A percentile compares a stretch with the other conserved stretches of the same genome.
phyloP scores from a whole-genome alignment of 2,329 filamentous ascomycete genomes.

The Fusarium coffeatum region DNA sequence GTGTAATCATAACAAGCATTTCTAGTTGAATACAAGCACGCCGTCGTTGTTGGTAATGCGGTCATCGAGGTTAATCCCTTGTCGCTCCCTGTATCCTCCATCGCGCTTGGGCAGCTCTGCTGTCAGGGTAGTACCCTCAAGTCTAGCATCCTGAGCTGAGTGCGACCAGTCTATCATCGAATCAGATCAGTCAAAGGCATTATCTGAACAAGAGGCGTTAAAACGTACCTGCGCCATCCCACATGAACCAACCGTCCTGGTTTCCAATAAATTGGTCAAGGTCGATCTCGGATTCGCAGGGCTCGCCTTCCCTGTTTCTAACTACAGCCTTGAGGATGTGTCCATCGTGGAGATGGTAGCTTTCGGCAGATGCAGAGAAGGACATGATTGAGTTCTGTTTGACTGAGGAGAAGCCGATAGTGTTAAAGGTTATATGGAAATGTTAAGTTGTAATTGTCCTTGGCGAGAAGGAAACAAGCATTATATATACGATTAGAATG shows the following conservation, averaged over 20 bases:
- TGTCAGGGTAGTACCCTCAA: neutral
- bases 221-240: neutral
- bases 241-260: neutral
- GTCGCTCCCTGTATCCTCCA: neutral
- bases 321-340: neutral
- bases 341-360: neutral
- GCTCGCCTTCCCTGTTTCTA: neutral
- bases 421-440: neutral
- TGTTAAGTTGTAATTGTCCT: neutral
- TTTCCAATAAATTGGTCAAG: neutral
- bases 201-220: accelerated
- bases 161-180: neutral
- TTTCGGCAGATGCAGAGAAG: neutral
- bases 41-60: neutral
- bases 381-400: neutral
- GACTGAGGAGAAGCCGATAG: neutral
- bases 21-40: neutral
- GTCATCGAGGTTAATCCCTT: neutral
- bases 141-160: neutral
- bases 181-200: accelerated
- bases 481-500: neutral
- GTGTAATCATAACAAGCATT: too few species aligned
- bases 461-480: neutral
- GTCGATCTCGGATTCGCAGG: neutral
- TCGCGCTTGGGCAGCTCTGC: neutral